A percentile compares a stretch with the other conserved stretches of the same genome.
Conservation (phyloP, 2,329 filamentous ascomycete genomes). For the Colletotrichum sp. region DNA sequence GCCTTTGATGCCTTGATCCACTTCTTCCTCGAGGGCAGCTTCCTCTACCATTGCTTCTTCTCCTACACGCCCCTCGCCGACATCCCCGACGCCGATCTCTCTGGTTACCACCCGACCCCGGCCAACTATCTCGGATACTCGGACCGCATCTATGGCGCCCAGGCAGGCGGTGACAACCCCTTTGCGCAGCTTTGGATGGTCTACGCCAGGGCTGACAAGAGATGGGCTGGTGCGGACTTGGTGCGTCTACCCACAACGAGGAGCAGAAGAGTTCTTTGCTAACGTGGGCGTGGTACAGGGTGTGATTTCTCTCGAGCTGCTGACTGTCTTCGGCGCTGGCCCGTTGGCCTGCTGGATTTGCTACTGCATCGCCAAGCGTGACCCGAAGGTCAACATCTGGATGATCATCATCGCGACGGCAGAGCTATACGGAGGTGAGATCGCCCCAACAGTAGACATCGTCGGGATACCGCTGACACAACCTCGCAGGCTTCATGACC, state of each 20-base stretch:
- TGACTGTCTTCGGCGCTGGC: conserved; percentile 69
- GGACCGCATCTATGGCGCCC: conserved; percentile 60
- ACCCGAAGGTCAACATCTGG: conserved; percentile 61
- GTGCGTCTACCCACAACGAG: conserved; percentile 36
- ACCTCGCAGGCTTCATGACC: conserved; percentile 66
- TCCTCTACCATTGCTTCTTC: conserved; percentile 95
- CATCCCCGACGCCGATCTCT: conserved; percentile 36
- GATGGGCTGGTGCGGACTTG: conserved; percentile 69
- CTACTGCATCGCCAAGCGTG: conserved; percentile 62
- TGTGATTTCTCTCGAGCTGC: conserved; percentile 68
- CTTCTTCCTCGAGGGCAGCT: conserved; percentile 88
- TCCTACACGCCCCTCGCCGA: conserved; percentile 45
- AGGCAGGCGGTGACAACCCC: conserved; percentile 58
- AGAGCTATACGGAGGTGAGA: conserved; percentile 68
- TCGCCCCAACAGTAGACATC: not conserved
- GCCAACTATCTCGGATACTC: conserved; percentile 56
- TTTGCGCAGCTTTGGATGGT: conserved; percentile 72
- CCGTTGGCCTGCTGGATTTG: conserved; percentile 65
- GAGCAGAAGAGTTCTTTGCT: not conserved
- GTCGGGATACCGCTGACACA: not conserved
- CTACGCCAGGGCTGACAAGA: conserved; percentile 66
- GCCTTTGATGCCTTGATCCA: conserved; percentile 92
- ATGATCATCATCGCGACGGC: conserved; percentile 70
- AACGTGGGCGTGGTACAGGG: conserved; percentile 36
- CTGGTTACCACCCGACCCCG: conserved; percentile 50